Conservation (phyloP, 768 basidiomycete species). For the Suillus luteus region DNA sequence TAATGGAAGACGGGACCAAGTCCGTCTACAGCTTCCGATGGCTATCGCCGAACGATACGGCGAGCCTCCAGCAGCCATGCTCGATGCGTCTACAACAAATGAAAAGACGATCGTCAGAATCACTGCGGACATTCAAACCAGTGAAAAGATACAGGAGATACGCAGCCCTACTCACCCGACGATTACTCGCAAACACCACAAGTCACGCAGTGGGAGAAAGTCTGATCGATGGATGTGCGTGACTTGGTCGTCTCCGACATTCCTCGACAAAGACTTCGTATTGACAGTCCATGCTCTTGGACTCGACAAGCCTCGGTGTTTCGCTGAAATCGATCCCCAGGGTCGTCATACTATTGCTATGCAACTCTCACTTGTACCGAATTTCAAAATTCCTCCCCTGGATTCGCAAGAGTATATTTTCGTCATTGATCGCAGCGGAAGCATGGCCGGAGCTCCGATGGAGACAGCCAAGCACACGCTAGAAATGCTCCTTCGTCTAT, state of each 20-base stretch:
- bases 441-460: slow-evolving; percentile 48
- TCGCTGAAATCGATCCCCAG: slow-evolving; percentile 46
- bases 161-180: slow-evolving; percentile 45
- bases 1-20: slow-evolving; percentile 46
- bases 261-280: slow-evolving; percentile 53
- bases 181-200: slow-evolving; percentile 38
- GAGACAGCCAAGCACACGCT: slow-evolving; percentile 51
- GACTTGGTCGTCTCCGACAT: slow-evolving; percentile 40
- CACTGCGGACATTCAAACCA: slow-evolving; percentile 49
- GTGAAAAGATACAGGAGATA: slow-evolving; percentile 42
- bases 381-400: slow-evolving; percentile 44
- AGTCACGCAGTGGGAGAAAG: slow-evolving; percentile 33
- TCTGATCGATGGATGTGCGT: slow-evolving; percentile 45
- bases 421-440: slow-evolving; percentile 58
- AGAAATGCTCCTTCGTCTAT: slow-evolving; percentile 46
- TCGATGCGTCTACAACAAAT: slow-evolving; percentile 30
- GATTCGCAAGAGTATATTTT: slow-evolving; percentile 59
- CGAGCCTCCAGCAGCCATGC: slow-evolving; percentile 40
- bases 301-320: slow-evolving; percentile 56
- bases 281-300: slow-evolving; percentile 49
- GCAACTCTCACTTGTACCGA: slow-evolving; percentile 58
- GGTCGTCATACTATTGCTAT: slow-evolving; percentile 43
- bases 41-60: slow-evolving; percentile 57
- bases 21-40: slow-evolving; percentile 58
- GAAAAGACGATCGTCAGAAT: slow-evolving; percentile 42